These are phyloP conservation scores for Polychaeton citri DNA, from an alignment of 2,329 filamentous ascomycete genomes.

Conservation along the genomic window DNA sequence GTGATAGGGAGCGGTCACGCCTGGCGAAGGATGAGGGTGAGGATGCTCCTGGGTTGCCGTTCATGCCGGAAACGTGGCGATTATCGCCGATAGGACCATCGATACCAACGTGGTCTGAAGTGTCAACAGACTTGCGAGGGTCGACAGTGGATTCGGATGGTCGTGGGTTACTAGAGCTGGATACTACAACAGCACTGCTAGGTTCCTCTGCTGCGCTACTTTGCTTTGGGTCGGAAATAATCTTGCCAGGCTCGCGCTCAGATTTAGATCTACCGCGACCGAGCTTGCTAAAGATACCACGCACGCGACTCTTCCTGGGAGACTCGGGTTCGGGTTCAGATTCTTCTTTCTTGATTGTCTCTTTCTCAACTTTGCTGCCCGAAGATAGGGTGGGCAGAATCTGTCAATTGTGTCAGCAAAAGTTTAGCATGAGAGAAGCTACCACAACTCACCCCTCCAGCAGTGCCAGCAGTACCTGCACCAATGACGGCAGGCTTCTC, in stretches of 20 bases:
- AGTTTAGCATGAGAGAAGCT: too few species aligned
- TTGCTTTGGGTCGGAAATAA: background rate
- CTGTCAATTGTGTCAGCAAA: too few species aligned
- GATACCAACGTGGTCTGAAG: constrained; percentile 5
- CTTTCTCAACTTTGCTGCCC: too few species aligned
- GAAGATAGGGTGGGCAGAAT: too few species aligned
- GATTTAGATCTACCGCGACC: constrained; percentile 3
- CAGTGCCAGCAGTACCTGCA: constrained; percentile 2
- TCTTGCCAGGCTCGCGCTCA: background rate
- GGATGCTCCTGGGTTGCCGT: constrained; percentile 4
- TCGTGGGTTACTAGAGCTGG: background rate
- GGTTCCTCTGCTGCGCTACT: too few species aligned
- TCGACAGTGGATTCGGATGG: background rate
- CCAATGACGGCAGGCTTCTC: background rate
- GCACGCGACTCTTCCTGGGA: constrained; percentile 6
- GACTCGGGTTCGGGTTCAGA: constrained; percentile 1
- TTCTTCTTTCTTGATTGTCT: background rate
- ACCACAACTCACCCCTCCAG: background rate
- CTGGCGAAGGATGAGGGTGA: constrained; percentile 12
- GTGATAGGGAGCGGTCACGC: constrained; percentile 7
- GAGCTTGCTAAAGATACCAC: constrained; percentile 17
- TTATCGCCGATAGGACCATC: constrained; percentile 8
- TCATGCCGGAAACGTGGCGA: constrained; percentile 3
- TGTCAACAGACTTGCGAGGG: background rate
- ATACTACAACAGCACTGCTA: too few species aligned